A percentile compares a stretch with the other conserved stretches of the same genome.
Evolutionary conservation across 116 monocot species (phyloP).

Genomic region (Trichopus zeylanicus): DNA sequence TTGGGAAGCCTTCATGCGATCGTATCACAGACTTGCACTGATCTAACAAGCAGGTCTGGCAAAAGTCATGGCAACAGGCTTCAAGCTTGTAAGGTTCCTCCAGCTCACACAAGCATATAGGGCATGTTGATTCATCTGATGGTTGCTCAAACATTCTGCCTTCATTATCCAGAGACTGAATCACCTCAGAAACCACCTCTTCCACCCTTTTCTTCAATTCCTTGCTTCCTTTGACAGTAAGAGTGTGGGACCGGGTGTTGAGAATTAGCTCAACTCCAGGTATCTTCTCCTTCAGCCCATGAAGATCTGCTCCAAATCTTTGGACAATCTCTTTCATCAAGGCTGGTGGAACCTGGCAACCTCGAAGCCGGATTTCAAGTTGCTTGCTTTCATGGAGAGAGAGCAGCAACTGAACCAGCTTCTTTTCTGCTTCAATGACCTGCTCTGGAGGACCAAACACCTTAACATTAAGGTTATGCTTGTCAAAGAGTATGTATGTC

Average conservation of each 20-base stretch:
- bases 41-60: conserved; percentile 63
- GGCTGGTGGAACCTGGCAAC: conserved; percentile 47
- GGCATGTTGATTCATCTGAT: conserved; percentile 37
- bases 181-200: conserved; percentile 43
- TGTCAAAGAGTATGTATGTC: conserved; percentile 73
- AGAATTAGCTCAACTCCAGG: conserved; percentile 48
- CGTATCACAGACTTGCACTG: conserved; percentile 70
- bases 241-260: conserved; percentile 48
- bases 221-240: conserved; percentile 47
- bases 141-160: neutral
- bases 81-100: conserved; percentile 79
- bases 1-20: conserved; percentile 70
- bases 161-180: conserved; percentile 13
- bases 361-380: conserved; percentile 54
- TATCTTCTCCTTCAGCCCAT: conserved; percentile 38
- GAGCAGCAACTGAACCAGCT: conserved; percentile 30
- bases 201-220: conserved; percentile 61
- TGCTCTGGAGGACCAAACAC: conserved; percentile 46
- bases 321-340: conserved; percentile 76
- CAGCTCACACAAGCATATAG: conserved; percentile 83
- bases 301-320: conserved; percentile 64
- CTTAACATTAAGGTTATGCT: conserved; percentile 40
- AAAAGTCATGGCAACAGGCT: conserved; percentile 68
- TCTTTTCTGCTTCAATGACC: conserved; percentile 38
- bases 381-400: conserved; percentile 51